Percentiles rank a stretch among this genome's conserved stretches.
Evolutionary conservation across 805 yeast species (phyloP).

Genomic region (Yamadazyma nakazawae): DNA sequence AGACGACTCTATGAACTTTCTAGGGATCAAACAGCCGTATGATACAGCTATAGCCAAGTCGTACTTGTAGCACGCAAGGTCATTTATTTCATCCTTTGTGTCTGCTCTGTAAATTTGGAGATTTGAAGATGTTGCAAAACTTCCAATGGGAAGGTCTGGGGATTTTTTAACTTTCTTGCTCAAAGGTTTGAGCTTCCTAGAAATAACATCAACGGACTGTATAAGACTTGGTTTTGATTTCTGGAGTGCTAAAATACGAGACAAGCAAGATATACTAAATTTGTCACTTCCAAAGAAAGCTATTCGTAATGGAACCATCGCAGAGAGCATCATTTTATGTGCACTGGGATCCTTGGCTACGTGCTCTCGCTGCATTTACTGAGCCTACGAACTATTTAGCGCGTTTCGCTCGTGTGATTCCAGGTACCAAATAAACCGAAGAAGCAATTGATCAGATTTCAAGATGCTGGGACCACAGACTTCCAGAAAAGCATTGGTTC

Average conservation of each 20-base stretch:
- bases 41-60: constrained; percentile 88
- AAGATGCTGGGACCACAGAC: constrained; percentile 15
- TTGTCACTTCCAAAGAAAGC: constrained; percentile 79
- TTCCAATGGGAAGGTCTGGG: constrained; percentile 53
- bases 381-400: background rate
- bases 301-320: constrained; percentile 1
- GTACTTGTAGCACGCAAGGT: constrained; percentile 26
- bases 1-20: constrained; percentile 44
- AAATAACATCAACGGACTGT: constrained; percentile 52
- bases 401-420: background rate
- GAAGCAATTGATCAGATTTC: background rate
- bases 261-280: constrained; percentile 59
- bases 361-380: background rate
- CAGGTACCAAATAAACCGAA: background rate
- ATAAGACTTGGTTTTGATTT: background rate
- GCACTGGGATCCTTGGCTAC: background rate
- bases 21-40: constrained; percentile 80
- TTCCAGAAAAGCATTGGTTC: constrained; percentile 21
- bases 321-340: background rate
- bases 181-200: constrained; percentile 58
- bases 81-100: constrained; percentile 35
- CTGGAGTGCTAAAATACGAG: constrained; percentile 27
- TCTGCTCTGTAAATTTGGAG: constrained; percentile 53
- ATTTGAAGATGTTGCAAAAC: constrained; percentile 29
- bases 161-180: constrained; percentile 50